Evolutionary conservation across 1,139 yeast species (phyloP), one percentile per base, ranked within the genome.

Genomic region (Ogataea hybrid): DNA sequence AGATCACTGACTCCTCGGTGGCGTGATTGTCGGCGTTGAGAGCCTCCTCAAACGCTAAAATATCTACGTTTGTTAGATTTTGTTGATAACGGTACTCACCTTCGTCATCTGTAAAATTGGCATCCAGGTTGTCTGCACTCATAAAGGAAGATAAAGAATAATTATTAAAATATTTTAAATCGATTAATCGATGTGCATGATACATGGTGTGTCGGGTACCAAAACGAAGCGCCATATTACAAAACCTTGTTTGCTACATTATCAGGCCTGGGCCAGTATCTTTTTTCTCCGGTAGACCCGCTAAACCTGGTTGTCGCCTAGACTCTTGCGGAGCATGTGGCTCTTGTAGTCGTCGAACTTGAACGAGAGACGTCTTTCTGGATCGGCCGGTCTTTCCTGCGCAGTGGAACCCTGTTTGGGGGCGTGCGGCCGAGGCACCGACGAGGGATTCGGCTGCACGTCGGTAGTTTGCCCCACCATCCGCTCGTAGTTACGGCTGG

Each of bases 1-100:
- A 44, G 15, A 28, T n/a, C 11, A 40, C 32, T 5, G 37, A 34
- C 18, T 41, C 41, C 12, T 36, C 36, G 17, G 21, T 36, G 22
- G 30, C 22, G 11, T 25, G 16, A 6, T 49, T 52, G 20, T 59
- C 62, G 17, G 48, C 49, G 2, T 54, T 54, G 31, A 75, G 63
- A 0, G 77, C 76, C 14, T 54, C 50, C 4, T 69, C 64, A 51
- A 74, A 68, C 1, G 67, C 69, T 14, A 53, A 49, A 20, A 69
- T 56, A 42, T 67, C 68, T 41, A 29, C 11, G n/a, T 2, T 2
- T 7, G 29, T 30, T 21, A 18, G 30, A n/a, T 7, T 5, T 11
- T 5, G 7, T n/a, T 4, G 6, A 22, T 20, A 16, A n/a, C 1
- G 6, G 17, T 11, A 17, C 47, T 9, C 23, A 44, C 47, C 42